Evolutionary conservation across 192 early-diverging fungal species (phyloP), one percentile per base, ranked within the genome.

Genomic region (Cetraspora pellucida): DNA sequence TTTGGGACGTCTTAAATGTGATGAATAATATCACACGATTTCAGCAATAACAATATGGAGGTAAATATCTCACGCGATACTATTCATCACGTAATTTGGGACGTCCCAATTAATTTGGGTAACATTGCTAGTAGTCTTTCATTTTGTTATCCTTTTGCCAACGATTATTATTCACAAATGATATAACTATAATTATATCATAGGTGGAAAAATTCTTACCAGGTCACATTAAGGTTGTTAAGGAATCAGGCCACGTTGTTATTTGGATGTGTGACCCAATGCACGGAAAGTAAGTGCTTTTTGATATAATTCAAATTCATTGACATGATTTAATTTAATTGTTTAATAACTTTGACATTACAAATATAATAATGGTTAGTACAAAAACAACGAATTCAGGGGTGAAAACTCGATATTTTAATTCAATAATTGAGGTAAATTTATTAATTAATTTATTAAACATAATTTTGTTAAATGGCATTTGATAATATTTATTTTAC

Each of bases 231-330:
- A 82, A 88, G 64, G 96, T 96, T 21, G 95, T 99, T n/a, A 90
- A 93, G 74, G 83, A 81, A 1, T 93, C 95, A 0, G 88, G 87
- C 11, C 96, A 98, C 84, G 86, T 89, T 79, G 95, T 95, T 0
- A 95, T 98, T 10, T 99, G 97, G 97, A 94, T 88, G 46, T 94
- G 92, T 83, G 97, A 99, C 81, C 97, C 97, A 14, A 97, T 97
- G 95, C 97, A 99, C 81, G 97, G 97, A 78, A 99, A 99, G 85
- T 87, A 78, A 57, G 85, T 83, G 31, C 10, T 30, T 10, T 44
- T 45, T 66, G n/a, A 25, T 57, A 13, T 1, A 19, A 11, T 30
- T 43, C 57, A 3, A 17, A n/a, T 37, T 7, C 19, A 7, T 16
- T 60, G 16, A 19, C 17, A 19, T 54, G 16, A 54, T 13, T 54